Conservation (phyloP, 2,329 filamentous ascomycete genomes). For the Phaeomoniella chlamydospora region DNA sequence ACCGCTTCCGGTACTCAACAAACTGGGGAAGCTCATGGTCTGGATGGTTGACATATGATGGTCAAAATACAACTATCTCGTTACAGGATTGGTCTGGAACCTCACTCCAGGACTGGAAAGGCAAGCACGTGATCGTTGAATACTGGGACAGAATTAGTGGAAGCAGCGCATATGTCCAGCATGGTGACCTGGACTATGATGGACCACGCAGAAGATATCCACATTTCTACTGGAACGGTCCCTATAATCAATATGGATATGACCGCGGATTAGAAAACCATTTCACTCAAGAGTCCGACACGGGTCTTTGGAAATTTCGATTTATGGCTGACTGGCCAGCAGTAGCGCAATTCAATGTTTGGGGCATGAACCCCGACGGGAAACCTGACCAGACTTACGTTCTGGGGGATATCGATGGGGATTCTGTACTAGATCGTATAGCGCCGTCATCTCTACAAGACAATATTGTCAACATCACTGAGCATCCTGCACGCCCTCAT, state of each 20-base stretch:
- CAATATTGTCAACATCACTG: neutral
- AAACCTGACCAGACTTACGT: neutral
- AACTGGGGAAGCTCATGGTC: constrained; percentile 38
- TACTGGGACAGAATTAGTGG: constrained; percentile 37
- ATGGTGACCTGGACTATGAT: constrained; percentile 30
- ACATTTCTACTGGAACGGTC: neutral
- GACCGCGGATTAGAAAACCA: constrained; percentile 22
- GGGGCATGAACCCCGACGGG: neutral
- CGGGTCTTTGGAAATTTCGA: neutral
- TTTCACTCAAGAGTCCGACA: constrained; percentile 24
- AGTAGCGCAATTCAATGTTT: neutral
- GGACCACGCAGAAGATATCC: constrained; percentile 21
- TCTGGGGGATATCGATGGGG: neutral
- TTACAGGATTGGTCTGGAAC: constrained; percentile 34
- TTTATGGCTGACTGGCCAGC: neutral
- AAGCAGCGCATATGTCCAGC: constrained; percentile 36
- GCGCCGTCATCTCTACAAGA: neutral
- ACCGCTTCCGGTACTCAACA: constrained; percentile 36
- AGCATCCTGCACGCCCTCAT: neutral
- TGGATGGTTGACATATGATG: constrained; percentile 32
- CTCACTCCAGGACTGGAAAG: constrained; percentile 32
- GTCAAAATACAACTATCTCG: constrained; percentile 23
- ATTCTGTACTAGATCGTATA: neutral
- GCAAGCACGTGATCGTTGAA: constrained; percentile 38
- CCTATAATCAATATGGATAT: neutral